phyloP scores from a whole-genome alignment of 805 yeast species.

The Phaffomyces opuntiae region DNA sequence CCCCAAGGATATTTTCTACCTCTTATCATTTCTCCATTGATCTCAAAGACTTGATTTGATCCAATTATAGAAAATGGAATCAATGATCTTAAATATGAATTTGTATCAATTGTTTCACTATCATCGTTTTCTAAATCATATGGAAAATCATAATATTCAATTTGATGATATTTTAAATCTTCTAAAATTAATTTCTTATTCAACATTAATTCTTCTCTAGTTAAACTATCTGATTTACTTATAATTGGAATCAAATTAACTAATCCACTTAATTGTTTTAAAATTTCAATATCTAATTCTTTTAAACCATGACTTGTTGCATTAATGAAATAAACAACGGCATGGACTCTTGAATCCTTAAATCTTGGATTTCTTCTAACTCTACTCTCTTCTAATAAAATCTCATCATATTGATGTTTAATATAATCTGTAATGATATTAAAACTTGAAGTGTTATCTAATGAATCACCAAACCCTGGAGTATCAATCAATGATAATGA shows the following conservation, averaged over 20 bases:
- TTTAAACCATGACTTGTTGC: conserved; percentile 82
- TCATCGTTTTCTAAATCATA: conserved; percentile 47
- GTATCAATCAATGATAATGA: conserved; percentile 72
- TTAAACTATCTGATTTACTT: conserved; percentile 79
- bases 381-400: conserved; percentile 70
- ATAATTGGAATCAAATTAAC: conserved; percentile 84
- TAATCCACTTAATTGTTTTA: conserved; percentile 70
- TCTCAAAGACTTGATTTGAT: conserved; percentile 53
- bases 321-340: conserved; percentile 66
- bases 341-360: conserved; percentile 78
- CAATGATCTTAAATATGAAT: conserved; percentile 54
- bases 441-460: conserved; percentile 63
- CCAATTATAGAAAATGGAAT: conserved; percentile 67
- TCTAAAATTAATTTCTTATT: conserved; percentile 71
- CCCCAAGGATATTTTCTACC: conserved; percentile 57
- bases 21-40: conserved; percentile 34
- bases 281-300: conserved; percentile 70
- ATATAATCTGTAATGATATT: conserved; percentile 68
- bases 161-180: conserved; percentile 62
- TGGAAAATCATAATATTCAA: conserved; percentile 73
- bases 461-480: conserved; percentile 74
- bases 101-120: conserved; percentile 59
- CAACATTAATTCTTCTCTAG: conserved; percentile 65
- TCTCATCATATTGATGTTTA: conserved; percentile 79
- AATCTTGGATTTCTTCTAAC: conserved; percentile 81